These are phyloP conservation scores for Neofusicoccum laricinum DNA, from an alignment of 2,329 filamentous ascomycete genomes.

Conservation along the genomic window DNA sequence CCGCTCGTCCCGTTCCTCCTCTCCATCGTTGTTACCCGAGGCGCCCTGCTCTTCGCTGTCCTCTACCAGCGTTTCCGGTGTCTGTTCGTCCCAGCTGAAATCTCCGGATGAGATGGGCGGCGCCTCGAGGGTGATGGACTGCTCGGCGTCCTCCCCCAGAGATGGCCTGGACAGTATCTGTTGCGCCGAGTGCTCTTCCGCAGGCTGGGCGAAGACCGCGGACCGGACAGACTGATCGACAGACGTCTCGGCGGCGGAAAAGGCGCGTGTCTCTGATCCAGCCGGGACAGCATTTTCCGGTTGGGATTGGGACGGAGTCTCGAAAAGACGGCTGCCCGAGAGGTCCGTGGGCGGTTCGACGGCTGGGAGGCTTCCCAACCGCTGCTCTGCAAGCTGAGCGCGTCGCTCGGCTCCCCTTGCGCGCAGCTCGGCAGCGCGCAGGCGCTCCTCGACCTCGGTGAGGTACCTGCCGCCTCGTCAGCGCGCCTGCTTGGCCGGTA, in stretches of 20 bases:
- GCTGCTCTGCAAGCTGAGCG: conserved; percentile 22
- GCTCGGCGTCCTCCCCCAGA: background rate
- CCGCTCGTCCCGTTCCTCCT: conserved; percentile 19
- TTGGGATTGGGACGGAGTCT: background rate
- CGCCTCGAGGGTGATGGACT: conserved; percentile 21
- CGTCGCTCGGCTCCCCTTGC: conserved; percentile 21
- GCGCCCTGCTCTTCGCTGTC: conserved; percentile 13
- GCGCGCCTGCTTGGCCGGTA: background rate
- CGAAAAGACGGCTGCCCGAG: background rate
- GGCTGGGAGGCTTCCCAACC: conserved; percentile 17
- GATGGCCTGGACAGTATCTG: background rate
- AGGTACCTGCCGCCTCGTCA: conserved; percentile 22
- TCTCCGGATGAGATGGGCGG: conserved; percentile 24
- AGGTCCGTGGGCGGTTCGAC: background rate
- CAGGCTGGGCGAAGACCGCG: background rate
- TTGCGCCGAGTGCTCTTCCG: background rate
- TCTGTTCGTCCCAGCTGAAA: conserved; percentile 29
- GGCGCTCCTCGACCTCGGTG: conserved; percentile 44
- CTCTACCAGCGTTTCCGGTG: background rate
- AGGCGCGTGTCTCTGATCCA: background rate
- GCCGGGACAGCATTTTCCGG: no score
- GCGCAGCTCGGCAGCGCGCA: conserved; percentile 30
- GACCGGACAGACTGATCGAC: background rate
- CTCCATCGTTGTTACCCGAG: conserved; percentile 11
- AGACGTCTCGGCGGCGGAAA: background rate